These are phyloP conservation scores for Saccharomyces jurei DNA, from an alignment of 805 yeast species.

Conservation along the genomic window DNA sequence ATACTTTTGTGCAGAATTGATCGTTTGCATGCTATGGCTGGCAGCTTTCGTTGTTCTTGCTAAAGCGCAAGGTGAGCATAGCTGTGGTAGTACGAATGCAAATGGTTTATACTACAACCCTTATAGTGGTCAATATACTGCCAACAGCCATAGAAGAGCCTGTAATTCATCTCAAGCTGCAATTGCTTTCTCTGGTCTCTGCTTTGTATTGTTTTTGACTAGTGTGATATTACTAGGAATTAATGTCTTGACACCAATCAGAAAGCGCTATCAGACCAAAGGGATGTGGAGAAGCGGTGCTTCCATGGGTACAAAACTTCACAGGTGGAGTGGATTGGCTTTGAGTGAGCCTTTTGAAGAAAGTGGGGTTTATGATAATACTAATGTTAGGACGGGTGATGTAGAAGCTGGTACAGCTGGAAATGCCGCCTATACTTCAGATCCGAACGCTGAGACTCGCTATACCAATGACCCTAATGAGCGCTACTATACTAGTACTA, in stretches of 20 bases:
- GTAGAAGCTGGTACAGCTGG: constrained; percentile 5
- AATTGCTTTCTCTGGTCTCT: constrained; percentile 29
- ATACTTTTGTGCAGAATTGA: constrained; percentile 21
- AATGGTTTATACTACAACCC: constrained; percentile 15
- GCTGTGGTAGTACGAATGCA: constrained; percentile 18
- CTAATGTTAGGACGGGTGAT: not conserved
- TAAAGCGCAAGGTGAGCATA: constrained; percentile 22
- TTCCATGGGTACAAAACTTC: constrained; percentile 14
- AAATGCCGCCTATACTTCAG: not conserved
- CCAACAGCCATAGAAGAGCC: constrained; percentile 9
- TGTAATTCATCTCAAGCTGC: constrained; percentile 28
- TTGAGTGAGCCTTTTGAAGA: constrained; percentile 9
- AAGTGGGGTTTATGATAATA: not conserved
- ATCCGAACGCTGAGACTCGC: not conserved
- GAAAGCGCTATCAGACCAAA: constrained; percentile 11
- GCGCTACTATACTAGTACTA: not conserved
- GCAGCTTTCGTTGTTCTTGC: constrained; percentile 31
- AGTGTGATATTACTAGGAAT: constrained; percentile 19
- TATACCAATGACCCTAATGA: not conserved
- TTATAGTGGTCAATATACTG: constrained; percentile 12
- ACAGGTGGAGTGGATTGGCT: constrained; percentile 19
- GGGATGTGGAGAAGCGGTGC: constrained; percentile 20
- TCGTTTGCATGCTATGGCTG: constrained; percentile 29
- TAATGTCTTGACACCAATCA: constrained; percentile 27
- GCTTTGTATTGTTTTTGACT: constrained; percentile 24